These are phyloP conservation scores for Cantharellus anzutake DNA, from an alignment of 768 basidiomycete species.

Conservation along the genomic window DNA sequence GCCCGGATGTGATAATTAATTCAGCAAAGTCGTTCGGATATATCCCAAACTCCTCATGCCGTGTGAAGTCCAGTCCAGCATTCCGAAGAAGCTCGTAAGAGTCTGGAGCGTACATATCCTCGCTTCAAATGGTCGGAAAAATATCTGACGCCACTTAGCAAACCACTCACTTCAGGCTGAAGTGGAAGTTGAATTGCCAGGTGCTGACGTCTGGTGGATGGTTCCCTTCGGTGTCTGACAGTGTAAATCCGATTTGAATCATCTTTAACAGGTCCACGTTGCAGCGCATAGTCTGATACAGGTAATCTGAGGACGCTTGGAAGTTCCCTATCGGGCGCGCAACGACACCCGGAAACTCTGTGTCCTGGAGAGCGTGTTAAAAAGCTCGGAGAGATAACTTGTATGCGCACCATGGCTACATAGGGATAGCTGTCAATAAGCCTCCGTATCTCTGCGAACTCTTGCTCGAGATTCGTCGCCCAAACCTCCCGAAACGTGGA, in stretches of 20 bases:
- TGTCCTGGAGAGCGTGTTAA: constrained; percentile 41
- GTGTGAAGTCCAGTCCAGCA: constrained; percentile 88
- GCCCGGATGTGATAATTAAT: constrained; percentile 86
- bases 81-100: constrained; percentile 88
- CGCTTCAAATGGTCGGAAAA: constrained; percentile 27
- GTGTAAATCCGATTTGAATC: constrained; percentile 90
- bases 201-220: constrained; percentile 78
- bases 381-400: not conserved
- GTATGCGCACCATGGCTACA: constrained; percentile 65
- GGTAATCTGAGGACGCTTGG: constrained; percentile 94
- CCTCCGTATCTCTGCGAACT: constrained; percentile 77
- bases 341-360: constrained; percentile 97
- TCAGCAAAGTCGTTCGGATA: constrained; percentile 89
- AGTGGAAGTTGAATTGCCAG: constrained; percentile 99
- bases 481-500: constrained; percentile 74
- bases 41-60: constrained; percentile 86
- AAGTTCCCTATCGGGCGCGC: constrained; percentile 92
- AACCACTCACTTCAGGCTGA: constrained; percentile 56
- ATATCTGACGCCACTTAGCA: not conserved
- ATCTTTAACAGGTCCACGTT: constrained; percentile 97
- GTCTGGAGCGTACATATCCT: constrained; percentile 98
- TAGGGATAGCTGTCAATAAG: constrained; percentile 82
- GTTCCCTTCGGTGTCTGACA: constrained; percentile 87
- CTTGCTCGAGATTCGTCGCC: constrained; percentile 78
- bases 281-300: constrained; percentile 99